Conservation (phyloP, 129 eudicot species). For the Rutidosis leptorrhynchoides region DNA sequence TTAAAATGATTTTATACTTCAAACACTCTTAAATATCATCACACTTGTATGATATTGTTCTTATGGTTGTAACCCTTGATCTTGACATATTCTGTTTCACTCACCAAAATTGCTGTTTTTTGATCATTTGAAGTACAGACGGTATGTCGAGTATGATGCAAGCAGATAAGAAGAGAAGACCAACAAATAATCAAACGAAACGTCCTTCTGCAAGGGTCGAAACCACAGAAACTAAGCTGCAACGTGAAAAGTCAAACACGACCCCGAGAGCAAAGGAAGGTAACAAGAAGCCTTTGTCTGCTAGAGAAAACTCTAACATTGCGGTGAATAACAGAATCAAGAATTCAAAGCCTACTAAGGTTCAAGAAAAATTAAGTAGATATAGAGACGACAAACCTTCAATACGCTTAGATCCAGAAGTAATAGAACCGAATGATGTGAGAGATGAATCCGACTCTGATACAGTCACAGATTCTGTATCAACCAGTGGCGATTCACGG, state of each 20-base stretch:
- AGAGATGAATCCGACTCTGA: constrained; percentile 79
- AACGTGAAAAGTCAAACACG: constrained; percentile 41
- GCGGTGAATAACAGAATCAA: constrained; percentile 41
- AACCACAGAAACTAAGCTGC: constrained; percentile 42
- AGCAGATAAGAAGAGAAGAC: constrained; percentile 50
- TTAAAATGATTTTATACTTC: not conserved
- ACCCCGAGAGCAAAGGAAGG: constrained; percentile 43
- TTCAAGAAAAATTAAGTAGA: constrained; percentile 51
- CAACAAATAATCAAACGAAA: constrained; percentile 38
- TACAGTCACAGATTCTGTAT: constrained; percentile 66
- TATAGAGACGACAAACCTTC: constrained; percentile 5
- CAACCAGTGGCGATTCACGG: constrained; percentile 68
- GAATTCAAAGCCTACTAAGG: constrained; percentile 46
- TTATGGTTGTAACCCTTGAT: no score
- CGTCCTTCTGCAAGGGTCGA: constrained; percentile 44
- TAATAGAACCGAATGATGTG: constrained; percentile 31
- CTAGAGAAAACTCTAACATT: constrained; percentile 28
- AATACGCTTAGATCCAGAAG: constrained; percentile 29
- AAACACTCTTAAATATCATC: not conserved
- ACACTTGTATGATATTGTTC: not conserved
- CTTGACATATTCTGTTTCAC: no score
- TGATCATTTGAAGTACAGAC: constrained; percentile 27
- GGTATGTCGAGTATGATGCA: constrained; percentile 52
- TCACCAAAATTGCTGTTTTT: constrained; percentile 6
- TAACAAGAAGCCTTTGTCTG: constrained; percentile 31